Percentiles rank a stretch among this genome's conserved stretches.
phyloP scores from a whole-genome alignment of 768 basidiomycete genomes.

The Leccinum sublutescens region DNA sequence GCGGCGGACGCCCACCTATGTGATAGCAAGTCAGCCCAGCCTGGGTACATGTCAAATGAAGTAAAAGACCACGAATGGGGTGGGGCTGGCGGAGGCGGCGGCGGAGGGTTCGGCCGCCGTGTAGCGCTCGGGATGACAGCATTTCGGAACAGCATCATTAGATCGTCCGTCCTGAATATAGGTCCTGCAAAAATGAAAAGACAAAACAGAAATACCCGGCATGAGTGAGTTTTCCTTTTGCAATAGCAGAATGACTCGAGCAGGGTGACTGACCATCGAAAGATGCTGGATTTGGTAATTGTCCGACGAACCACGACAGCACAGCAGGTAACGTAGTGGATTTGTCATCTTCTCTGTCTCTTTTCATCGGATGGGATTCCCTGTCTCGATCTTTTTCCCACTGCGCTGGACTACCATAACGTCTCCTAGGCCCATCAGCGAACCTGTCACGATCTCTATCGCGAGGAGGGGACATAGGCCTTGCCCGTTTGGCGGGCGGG shows the following conservation, averaged over 20 bases:
- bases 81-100: conserved; percentile 51
- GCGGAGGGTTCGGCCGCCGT: conserved; percentile 53
- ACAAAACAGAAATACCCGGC: conserved; percentile 1
- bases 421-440: conserved; percentile 36
- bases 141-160: conserved; percentile 81
- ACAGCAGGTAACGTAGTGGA: conserved; percentile 50
- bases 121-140: conserved; percentile 72
- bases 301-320: conserved; percentile 81
- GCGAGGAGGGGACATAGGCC: conserved; percentile 47
- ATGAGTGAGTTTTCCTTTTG: conserved; percentile 14
- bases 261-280: conserved; percentile 73
- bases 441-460: conserved; percentile 50
- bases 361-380: conserved; percentile 38
- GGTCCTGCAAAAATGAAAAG: conserved; percentile 55
- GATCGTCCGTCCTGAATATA: conserved; percentile 84
- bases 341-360: conserved; percentile 50
- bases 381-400: conserved; percentile 49
- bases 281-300: conserved; percentile 63
- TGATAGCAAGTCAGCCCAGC: conserved; percentile 5
- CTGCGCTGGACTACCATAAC: conserved; percentile 38
- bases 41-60: background rate
- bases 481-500: conserved; percentile 43
- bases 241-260: conserved; percentile 9
- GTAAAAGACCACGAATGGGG: conserved; percentile 33
- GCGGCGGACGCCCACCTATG: conserved; percentile 69